Evolutionary conservation across 2,329 filamentous ascomycete genomes (phyloP).

Genomic region (Penicillium brevicompactum): DNA sequence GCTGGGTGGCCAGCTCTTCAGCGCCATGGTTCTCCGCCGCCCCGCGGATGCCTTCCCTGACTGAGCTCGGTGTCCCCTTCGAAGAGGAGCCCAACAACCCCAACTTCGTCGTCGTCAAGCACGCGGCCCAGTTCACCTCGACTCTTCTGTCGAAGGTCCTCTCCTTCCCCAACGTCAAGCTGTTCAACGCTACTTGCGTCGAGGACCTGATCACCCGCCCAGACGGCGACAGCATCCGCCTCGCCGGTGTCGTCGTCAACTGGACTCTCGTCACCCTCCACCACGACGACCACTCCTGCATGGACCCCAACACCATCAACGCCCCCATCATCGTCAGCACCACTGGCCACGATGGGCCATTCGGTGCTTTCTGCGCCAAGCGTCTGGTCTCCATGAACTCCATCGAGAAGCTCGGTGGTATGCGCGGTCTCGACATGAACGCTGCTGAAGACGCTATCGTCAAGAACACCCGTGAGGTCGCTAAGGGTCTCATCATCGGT

Average conservation of each 20-base stretch:
- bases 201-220: constrained; percentile 89
- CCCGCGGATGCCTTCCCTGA: constrained; percentile 81
- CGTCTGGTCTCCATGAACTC: constrained; percentile 85
- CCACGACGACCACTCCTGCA: constrained; percentile 88
- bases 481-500: constrained; percentile 86
- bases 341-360: constrained; percentile 87
- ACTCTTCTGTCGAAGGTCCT: constrained; percentile 84
- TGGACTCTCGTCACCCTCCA: constrained; percentile 90
- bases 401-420: constrained; percentile 81
- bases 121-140: constrained; percentile 88
- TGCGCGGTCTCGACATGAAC: constrained; percentile 94
- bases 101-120: constrained; percentile 88
- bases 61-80: constrained; percentile 78
- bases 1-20: constrained; percentile 93
- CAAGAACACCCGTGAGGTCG: constrained; percentile 84
- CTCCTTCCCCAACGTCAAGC: constrained; percentile 85
- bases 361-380: constrained; percentile 90
- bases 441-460: constrained; percentile 89
- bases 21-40: constrained; percentile 93
- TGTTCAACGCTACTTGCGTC: constrained; percentile 92
- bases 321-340: constrained; percentile 85
- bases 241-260: constrained; percentile 91
- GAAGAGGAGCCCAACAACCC: constrained; percentile 88
- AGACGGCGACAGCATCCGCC: constrained; percentile 60
- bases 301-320: constrained; percentile 98